phyloP scores from a whole-genome alignment of 257 asterid species.

The Parsonsia alboflavescens region DNA sequence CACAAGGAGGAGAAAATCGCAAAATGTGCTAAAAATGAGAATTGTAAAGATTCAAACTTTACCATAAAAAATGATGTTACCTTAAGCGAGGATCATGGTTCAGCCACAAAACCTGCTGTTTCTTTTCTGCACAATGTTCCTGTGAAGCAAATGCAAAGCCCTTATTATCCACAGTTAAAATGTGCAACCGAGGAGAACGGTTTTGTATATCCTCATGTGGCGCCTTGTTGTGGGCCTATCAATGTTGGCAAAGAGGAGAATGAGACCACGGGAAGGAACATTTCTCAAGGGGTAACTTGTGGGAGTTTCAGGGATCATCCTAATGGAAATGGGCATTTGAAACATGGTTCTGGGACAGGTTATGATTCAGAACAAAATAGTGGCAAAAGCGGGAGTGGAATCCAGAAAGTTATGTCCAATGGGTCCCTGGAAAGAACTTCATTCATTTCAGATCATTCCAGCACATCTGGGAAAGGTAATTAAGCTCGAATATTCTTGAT shows the following conservation, averaged over 20 bases:
- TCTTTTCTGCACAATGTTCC: conserved; percentile 6
- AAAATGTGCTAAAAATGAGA: background rate
- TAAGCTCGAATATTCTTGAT: background rate
- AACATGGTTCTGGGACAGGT: conserved; percentile 15
- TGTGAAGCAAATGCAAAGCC: background rate
- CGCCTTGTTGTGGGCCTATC: background rate
- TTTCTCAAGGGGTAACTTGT: conserved; percentile 14
- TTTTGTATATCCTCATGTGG: background rate
- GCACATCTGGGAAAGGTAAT: conserved; percentile 44
- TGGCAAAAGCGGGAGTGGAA: conserved; percentile 1
- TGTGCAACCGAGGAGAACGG: conserved; percentile 2
- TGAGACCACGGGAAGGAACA: conserved; percentile 2
- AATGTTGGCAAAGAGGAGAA: conserved; percentile 5
- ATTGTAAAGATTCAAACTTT: conserved; percentile 19
- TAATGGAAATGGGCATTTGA: conserved; percentile 9
- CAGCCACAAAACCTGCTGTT: background rate
- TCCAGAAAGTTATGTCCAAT: conserved; percentile 15
- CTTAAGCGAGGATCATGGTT: conserved; percentile 10
- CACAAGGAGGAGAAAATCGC: conserved; percentile 12
- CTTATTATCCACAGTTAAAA: background rate
- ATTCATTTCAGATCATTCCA: conserved; percentile 45
- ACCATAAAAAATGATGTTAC: conserved; percentile 14
- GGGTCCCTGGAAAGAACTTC: conserved; percentile 35
- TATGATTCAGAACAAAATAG: conserved; percentile 29
- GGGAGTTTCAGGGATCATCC: conserved; percentile 15